Evolutionary conservation across 176 grass and related monocot genomes (phyloP).

Genomic region (Microstegium vimineum): DNA sequence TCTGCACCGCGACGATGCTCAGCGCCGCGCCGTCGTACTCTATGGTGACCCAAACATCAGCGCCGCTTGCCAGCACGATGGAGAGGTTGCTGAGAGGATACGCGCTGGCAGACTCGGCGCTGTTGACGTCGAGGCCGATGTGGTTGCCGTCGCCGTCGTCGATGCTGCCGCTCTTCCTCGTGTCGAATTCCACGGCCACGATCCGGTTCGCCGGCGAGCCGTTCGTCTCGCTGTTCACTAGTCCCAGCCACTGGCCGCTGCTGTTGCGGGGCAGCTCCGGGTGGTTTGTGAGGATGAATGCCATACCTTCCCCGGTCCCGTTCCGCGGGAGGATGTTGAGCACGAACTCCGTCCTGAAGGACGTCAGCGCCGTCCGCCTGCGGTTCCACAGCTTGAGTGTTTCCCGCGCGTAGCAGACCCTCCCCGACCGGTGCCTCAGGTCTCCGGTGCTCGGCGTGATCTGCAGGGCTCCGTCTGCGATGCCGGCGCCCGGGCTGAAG

Average conservation of each 20-base stretch:
- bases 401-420: slow-evolving; percentile 27
- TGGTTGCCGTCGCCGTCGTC: slow-evolving; percentile 44
- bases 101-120: background rate
- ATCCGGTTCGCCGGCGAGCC: slow-evolving; percentile 14
- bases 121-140: slow-evolving; percentile 41
- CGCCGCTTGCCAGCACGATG: slow-evolving; percentile 19
- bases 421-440: slow-evolving; percentile 21
- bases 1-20: background rate
- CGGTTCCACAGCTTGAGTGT: slow-evolving; percentile 30
- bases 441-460: slow-evolving; percentile 38
- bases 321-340: slow-evolving; percentile 43
- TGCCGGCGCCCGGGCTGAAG: slow-evolving; percentile 16
- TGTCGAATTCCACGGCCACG: slow-evolving; percentile 55
- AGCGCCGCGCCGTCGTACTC: background rate
- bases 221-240: slow-evolving; percentile 12
- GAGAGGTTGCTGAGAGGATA: slow-evolving; percentile 31
- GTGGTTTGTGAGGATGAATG: slow-evolving; percentile 50
- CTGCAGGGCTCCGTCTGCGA: slow-evolving; percentile 31
- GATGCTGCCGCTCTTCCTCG: slow-evolving; percentile 36
- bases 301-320: slow-evolving; percentile 40
- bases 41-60: background rate
- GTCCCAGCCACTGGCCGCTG: slow-evolving; percentile 51
- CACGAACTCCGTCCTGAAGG: slow-evolving; percentile 32
- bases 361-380: slow-evolving; percentile 11
- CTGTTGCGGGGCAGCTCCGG: slow-evolving; percentile 25